A percentile compares a stretch with the other conserved stretches of the same genome.
Conservation (phyloP, 2,329 filamentous ascomycete genomes). For the Hypoxylon sp. region DNA sequence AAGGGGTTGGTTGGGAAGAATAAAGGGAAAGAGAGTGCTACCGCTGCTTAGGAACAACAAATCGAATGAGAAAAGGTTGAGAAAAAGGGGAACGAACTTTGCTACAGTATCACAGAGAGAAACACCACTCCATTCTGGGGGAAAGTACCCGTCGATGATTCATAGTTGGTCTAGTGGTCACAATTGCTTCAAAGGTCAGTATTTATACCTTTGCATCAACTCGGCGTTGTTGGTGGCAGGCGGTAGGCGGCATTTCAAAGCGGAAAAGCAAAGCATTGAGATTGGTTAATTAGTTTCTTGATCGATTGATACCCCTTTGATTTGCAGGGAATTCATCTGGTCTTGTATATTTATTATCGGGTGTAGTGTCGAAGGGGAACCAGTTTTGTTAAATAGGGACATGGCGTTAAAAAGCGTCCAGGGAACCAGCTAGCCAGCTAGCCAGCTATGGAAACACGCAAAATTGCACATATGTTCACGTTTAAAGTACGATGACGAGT, state of each 20-base stretch:
- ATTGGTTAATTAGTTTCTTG: slow-evolving; percentile 1
- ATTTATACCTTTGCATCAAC: slow-evolving; percentile 5
- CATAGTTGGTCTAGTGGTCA: not conserved
- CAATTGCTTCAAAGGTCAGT: not conserved
- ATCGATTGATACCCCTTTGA: not conserved
- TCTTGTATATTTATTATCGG: slow-evolving; percentile 8
- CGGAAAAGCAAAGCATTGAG: slow-evolving; percentile 8
- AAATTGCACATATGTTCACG: slow-evolving; percentile 4
- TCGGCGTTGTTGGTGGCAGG: slow-evolving; percentile 14
- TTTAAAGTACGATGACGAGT: not conserved
- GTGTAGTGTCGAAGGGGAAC: not conserved
- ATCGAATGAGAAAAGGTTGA: not conserved
- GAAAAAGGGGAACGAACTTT: not conserved
- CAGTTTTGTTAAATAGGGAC: not conserved
- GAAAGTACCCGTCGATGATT: not conserved
- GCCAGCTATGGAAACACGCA: not conserved
- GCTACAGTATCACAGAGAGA: not conserved
- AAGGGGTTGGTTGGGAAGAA: slow-evolving; percentile 34
- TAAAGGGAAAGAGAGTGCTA: slow-evolving; percentile 16
- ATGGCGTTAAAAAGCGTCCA: not conserved
- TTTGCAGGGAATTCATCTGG: not conserved
- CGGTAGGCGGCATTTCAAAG: not conserved
- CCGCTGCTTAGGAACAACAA: not conserved
- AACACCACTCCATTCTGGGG: not conserved
- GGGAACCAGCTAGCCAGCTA: not conserved